Evolutionary conservation across 2,329 filamentous ascomycete species (phyloP).

Genomic region (Penicillium olsonii): DNA sequence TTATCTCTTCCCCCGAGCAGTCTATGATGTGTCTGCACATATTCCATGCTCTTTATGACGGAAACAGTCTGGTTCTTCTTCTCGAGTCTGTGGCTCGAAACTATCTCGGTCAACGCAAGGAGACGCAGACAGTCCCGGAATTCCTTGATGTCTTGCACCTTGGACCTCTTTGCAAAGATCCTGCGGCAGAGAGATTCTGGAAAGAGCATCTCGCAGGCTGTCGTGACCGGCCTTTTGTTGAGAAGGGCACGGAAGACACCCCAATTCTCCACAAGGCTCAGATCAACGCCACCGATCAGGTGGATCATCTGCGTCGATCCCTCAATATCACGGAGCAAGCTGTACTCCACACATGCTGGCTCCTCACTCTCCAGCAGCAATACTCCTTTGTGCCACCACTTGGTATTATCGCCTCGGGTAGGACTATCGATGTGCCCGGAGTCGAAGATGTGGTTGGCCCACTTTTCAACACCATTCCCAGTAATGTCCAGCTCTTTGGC

Average conservation of each 20-base stretch:
- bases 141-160: slow-evolving; percentile 70
- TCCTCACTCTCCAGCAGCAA: slow-evolving; percentile 60
- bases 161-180: slow-evolving; percentile 62
- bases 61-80: slow-evolving; percentile 71
- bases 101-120: slow-evolving; percentile 46
- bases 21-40: slow-evolving; percentile 63
- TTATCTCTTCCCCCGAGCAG: slow-evolving; percentile 27
- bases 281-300: slow-evolving; percentile 37
- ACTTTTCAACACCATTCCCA: slow-evolving; percentile 87
- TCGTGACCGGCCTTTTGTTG: slow-evolving; percentile 18
- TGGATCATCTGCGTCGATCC: slow-evolving; percentile 58
- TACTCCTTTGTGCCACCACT: slow-evolving; percentile 56
- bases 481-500: slow-evolving; percentile 52
- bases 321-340: slow-evolving; percentile 78
- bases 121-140: slow-evolving; percentile 34
- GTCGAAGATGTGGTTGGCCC: slow-evolving; percentile 74
- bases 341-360: slow-evolving; percentile 74
- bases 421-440: slow-evolving; percentile 65
- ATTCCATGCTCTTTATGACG: slow-evolving; percentile 88
- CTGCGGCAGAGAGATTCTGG: slow-evolving; percentile 69
- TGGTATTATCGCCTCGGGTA: slow-evolving; percentile 77
- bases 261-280: slow-evolving; percentile 20
- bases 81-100: slow-evolving; percentile 58
- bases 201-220: slow-evolving; percentile 51
- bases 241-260: slow-evolving; percentile 9